Evolutionary conservation across 2,329 filamentous ascomycete genomes (phyloP).

Genomic region (Neophaeococcomyces mojaviensis): DNA sequence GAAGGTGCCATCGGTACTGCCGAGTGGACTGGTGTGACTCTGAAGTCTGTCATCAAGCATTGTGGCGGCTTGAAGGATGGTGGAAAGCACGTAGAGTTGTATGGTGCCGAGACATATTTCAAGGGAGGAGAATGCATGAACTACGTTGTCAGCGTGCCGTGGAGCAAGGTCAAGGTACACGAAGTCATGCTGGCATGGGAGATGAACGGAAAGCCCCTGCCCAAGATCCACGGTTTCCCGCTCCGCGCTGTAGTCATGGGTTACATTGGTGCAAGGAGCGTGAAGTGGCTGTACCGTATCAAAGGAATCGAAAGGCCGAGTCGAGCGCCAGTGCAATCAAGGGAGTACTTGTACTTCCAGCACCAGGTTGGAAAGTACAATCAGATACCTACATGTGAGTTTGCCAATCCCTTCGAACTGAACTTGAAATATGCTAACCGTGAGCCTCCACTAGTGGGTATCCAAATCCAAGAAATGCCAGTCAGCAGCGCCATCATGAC

Average conservation of each 20-base stretch:
- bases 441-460: slow-evolving; percentile 49
- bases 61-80: slow-evolving; percentile 54
- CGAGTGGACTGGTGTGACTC: slow-evolving; percentile 53
- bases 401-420: slow-evolving; percentile 40
- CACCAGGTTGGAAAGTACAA: slow-evolving; percentile 64
- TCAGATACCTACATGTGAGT: slow-evolving; percentile 36
- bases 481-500: slow-evolving; percentile 61
- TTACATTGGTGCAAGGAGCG: slow-evolving; percentile 59
- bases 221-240: slow-evolving; percentile 59
- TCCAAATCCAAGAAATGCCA: slow-evolving; percentile 66
- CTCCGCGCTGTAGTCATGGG: slow-evolving; percentile 56
- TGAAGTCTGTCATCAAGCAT: slow-evolving; percentile 63
- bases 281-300: slow-evolving; percentile 49
- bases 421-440: slow-evolving; percentile 35
- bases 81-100: slow-evolving; percentile 59
- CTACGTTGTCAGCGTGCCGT: slow-evolving; percentile 60
- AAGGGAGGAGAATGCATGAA: slow-evolving; percentile 59
- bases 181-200: slow-evolving; percentile 64
- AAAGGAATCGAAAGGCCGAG: slow-evolving; percentile 52
- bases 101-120: slow-evolving; percentile 66
- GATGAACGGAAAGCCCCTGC: slow-evolving; percentile 61
- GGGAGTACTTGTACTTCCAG: slow-evolving; percentile 62
- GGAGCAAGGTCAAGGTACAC: slow-evolving; percentile 58
- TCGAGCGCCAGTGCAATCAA: slow-evolving; percentile 54
- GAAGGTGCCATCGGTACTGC: slow-evolving; percentile 64